Percentiles rank a stretch among this genome's conserved stretches.
These are phyloP conservation scores for Trichosporon inkin DNA, from an alignment of 1,284 basidiomycete species.

Conservation along the genomic window DNA sequence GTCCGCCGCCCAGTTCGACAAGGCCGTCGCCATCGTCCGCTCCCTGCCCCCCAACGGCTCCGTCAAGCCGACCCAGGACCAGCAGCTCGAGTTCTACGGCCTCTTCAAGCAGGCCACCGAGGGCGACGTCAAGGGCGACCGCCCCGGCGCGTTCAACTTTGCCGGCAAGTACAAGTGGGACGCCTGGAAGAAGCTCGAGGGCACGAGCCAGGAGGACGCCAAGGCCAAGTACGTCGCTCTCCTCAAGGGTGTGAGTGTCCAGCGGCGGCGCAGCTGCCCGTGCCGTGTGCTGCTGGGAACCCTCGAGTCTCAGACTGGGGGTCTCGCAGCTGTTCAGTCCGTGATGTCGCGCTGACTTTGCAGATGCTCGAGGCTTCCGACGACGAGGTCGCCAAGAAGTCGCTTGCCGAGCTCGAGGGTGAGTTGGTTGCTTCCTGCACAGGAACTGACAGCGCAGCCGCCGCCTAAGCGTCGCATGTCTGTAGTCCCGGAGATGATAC, in stretches of 20 bases:
- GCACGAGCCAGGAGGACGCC: conserved; percentile 66
- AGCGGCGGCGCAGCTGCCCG: neutral
- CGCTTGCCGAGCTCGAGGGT: conserved; percentile 61
- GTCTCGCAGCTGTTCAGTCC: too few relatives aligned
- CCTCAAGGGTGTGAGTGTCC: conserved; percentile 60
- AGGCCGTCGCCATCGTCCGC: conserved; percentile 65
- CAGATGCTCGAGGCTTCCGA: conserved; percentile 59
- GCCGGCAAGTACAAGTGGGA: conserved; percentile 56
- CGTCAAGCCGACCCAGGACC: conserved; percentile 67
- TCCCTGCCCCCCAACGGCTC: conserved; percentile 74
- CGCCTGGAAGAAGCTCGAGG: conserved; percentile 78
- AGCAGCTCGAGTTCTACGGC: conserved; percentile 86
- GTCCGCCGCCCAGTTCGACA: conserved; percentile 54
- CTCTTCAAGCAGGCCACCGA: conserved; percentile 84
- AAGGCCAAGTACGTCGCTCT: conserved; percentile 66
- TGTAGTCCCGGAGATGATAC: conserved; percentile 1
- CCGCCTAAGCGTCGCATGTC: conserved; percentile 12
- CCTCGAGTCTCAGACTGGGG: too few relatives aligned
- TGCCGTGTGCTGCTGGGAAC: too few relatives aligned
- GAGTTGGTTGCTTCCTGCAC: conserved; percentile 12
- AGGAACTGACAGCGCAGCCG: conserved; percentile 7
- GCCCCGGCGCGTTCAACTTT: conserved; percentile 50
- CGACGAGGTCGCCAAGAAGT: conserved; percentile 59
- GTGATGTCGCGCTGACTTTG: conserved; percentile 14
- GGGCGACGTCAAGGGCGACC: conserved; percentile 54